Evolutionary conservation across 1,284 basidiomycete genomes (phyloP).

Genomic region (Pseudozyma sp.): DNA sequence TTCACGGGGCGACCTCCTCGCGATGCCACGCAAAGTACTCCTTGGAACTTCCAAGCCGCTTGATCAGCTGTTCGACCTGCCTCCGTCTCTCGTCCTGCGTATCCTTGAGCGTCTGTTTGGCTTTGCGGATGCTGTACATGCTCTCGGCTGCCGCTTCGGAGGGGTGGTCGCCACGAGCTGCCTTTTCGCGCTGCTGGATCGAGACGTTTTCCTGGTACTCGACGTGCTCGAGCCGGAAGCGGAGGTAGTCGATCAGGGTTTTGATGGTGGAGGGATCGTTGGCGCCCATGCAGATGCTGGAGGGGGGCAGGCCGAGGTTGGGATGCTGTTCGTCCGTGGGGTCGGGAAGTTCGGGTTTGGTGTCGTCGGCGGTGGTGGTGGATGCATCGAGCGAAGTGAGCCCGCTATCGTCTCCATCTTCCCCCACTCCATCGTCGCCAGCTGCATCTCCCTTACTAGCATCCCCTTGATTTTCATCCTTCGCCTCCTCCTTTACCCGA

Average conservation of each 20-base stretch:
- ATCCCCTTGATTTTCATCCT: conserved; percentile 15
- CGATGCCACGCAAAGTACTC: conserved; percentile 57
- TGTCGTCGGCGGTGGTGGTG: conserved; percentile 5
- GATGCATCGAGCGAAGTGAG: conserved; percentile 32
- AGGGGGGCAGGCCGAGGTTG: conserved; percentile 18
- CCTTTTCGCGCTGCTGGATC: conserved; percentile 40
- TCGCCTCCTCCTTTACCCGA: conserved; percentile 4
- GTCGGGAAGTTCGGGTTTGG: neutral
- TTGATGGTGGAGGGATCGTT: conserved; percentile 41
- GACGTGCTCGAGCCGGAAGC: conserved; percentile 32
- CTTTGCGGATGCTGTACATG: conserved; percentile 40
- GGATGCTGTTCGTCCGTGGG: neutral
- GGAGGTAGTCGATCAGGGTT: conserved; percentile 28
- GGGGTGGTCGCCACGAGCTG: neutral
- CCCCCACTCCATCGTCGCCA: neutral
- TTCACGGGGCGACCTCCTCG: conserved; percentile 34
- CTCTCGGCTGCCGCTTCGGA: conserved; percentile 14
- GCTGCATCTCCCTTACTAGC: conserved; percentile 1
- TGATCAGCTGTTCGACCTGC: conserved; percentile 33
- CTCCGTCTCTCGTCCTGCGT: conserved; percentile 41
- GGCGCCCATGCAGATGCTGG: conserved; percentile 51
- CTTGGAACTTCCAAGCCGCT: conserved; percentile 34
- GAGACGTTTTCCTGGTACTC: conserved; percentile 46
- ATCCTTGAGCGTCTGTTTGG: conserved; percentile 48
- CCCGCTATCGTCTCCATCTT: conserved; percentile 29